Evolutionary conservation across 2,329 filamentous ascomycete genomes (phyloP), one percentile per base, ranked within the genome.

Genomic region (Cephalotrichum gorgonifer): DNA sequence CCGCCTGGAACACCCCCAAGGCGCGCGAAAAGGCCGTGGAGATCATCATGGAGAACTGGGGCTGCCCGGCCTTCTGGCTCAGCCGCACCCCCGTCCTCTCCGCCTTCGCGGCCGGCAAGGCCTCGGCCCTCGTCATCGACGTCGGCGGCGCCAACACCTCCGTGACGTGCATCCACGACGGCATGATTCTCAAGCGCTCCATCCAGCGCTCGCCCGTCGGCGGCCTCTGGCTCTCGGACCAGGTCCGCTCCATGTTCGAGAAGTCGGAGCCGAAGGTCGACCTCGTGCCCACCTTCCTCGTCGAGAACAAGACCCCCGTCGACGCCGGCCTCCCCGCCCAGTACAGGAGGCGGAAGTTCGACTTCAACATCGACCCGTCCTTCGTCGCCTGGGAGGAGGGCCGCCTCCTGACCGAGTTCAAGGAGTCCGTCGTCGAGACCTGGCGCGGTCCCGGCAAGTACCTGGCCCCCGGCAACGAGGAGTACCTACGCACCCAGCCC

Each of bases 41-140:
- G 70, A 82, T 97, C 54, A 89, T 88, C 52, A 96, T 98, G 84
- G 93, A 98, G 74, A 87, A 82, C 61, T 98, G 93, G 89, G 90
- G 88, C 26, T 86, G 85, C 50, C 93, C 93, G 17, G 93, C 93
- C 5, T 97, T 96, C 67, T 98, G 91, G 77, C 74, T 97, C 53
- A 88, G 88, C 54, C 83, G 88, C 60, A 94, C 83, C 48, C 89
- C 91, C 25, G 90, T 96, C 41, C 78, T 96, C 62, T 83, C 91
- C 49, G 86, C 90, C 20, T 97, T 96, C 62, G 89, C 89, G 17
- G 85, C 88, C 15, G 93, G 93, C 54, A 97, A 96, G 68, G 85
- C 91, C 0, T 94, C 88, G 4, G 91, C 90, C 6, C 78, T 98
- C 41, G 89, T 98, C 41, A 77, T 98, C 54, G 93, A 97, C 62